A percentile compares a stretch with the other conserved stretches of the same genome.
Conservation (phyloP, 2,329 filamentous ascomycete species). For the Knufia fluminis region DNA sequence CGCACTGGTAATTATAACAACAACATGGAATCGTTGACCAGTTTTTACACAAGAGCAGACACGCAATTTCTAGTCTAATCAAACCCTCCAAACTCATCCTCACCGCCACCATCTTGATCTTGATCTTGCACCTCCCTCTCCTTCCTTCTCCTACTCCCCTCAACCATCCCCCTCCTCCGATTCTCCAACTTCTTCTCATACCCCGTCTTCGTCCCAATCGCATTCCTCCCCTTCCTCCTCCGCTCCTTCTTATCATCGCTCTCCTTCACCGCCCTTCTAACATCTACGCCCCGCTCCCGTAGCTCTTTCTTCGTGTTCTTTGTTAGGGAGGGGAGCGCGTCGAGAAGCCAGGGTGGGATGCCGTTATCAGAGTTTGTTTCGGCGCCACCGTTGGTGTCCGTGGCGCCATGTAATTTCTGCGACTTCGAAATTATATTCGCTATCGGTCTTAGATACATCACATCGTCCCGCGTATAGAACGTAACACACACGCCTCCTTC, state of each 20-base stretch:
- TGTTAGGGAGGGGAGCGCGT: constrained; percentile 70
- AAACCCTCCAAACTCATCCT: constrained; percentile 32
- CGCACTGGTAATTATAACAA: too few relatives aligned
- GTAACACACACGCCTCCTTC: constrained; percentile 85
- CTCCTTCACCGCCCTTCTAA: constrained; percentile 42
- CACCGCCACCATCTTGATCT: constrained; percentile 18
- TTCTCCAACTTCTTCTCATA: constrained; percentile 40
- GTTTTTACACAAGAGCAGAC: too few relatives aligned
- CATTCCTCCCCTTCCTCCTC: constrained; percentile 44
- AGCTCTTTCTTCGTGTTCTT: constrained; percentile 79
- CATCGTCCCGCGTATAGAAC: constrained; percentile 90
- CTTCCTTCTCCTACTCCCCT: constrained; percentile 32
- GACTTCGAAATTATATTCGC: constrained; percentile 84
- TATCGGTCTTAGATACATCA: constrained; percentile 79
- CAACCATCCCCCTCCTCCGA: constrained; percentile 37
- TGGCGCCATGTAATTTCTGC: constrained; percentile 54
- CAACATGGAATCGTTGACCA: too few relatives aligned
- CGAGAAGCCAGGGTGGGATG: constrained; percentile 77
- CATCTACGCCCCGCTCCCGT: constrained; percentile 72
- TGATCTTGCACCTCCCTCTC: constrained; percentile 25
- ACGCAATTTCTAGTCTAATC: constrained; percentile 23
- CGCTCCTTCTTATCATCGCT: constrained; percentile 32
- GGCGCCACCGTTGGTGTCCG: constrained; percentile 27
- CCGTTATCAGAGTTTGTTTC: constrained; percentile 39
- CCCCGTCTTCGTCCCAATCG: constrained; percentile 57